These are phyloP conservation scores for Nematodospora anomalae DNA, from an alignment of 1,139 yeast genomes.

Conservation along the genomic window DNA sequence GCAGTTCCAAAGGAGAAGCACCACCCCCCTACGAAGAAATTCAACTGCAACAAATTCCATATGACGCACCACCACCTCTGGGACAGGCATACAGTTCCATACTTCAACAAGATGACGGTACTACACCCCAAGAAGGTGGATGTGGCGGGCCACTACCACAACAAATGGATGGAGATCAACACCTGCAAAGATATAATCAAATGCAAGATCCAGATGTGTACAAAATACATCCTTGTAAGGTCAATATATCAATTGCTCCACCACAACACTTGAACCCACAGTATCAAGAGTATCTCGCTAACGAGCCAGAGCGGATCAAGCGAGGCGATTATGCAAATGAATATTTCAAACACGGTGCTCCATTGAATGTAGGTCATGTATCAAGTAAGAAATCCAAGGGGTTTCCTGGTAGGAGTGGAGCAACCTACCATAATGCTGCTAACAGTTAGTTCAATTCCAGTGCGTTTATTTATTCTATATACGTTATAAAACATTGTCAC, in stretches of 20 bases:
- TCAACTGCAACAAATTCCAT: conserved; percentile 12
- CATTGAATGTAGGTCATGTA: conserved; percentile 31
- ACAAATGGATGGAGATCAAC: conserved; percentile 3
- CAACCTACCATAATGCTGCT: conserved; percentile 42
- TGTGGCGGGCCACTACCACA: conserved; percentile 11
- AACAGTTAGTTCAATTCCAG: conserved; percentile 22
- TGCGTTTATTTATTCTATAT: not conserved
- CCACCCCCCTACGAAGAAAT: conserved; percentile 17
- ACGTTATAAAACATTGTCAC: conserved; percentile 39
- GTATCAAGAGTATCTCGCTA: conserved; percentile 33
- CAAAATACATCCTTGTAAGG: conserved; percentile 35
- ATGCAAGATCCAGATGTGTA: conserved; percentile 30
- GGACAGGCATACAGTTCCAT: not conserved
- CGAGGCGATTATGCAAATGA: conserved; percentile 35
- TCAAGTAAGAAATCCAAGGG: conserved; percentile 28
- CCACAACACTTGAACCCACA: conserved; percentile 41
- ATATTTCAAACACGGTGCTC: conserved; percentile 35
- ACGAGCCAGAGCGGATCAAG: conserved; percentile 35
- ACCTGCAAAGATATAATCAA: conserved; percentile 21
- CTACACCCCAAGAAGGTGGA: conserved; percentile 7
- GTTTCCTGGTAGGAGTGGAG: conserved; percentile 44
- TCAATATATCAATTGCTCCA: conserved; percentile 37
- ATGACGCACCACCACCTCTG: conserved; percentile 6
- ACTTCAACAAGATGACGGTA: conserved; percentile 11
- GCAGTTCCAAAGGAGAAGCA: conserved; percentile 10